Conservation (phyloP, 306 rosid species). For the Corylus heterophylla region DNA sequence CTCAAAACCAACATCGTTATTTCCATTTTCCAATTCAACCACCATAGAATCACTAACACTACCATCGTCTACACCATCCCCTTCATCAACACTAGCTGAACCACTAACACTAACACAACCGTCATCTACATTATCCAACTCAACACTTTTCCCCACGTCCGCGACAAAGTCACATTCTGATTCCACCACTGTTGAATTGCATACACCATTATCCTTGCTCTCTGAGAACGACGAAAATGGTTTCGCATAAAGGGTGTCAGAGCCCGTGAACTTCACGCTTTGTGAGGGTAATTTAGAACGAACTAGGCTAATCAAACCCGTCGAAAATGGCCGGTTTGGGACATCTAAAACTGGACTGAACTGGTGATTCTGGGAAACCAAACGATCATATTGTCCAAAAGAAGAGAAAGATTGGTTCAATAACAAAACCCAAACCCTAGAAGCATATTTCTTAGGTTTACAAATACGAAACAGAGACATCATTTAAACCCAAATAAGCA, state of each 20-base stretch:
- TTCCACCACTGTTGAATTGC: slow-evolving; percentile 10
- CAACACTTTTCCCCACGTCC: slow-evolving; percentile 42
- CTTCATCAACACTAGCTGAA: slow-evolving; percentile 24
- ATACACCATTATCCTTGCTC: slow-evolving; percentile 13
- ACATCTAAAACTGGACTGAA: slow-evolving; percentile 19
- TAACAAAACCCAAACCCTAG: slow-evolving; percentile 39
- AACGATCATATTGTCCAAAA: slow-evolving; percentile 20
- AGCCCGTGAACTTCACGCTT: slow-evolving; percentile 29
- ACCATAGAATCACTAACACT: slow-evolving; percentile 18
- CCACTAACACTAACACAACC: slow-evolving; percentile 9
- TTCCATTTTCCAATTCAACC: slow-evolving; percentile 29
- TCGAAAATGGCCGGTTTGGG: slow-evolving; percentile 34
- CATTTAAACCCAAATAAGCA: neutral
- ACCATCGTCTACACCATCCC: slow-evolving; percentile 31
- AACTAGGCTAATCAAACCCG: slow-evolving; percentile 25
- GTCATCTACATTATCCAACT: slow-evolving; percentile 35
- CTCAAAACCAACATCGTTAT: slow-evolving; percentile 26
- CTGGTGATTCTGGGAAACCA: slow-evolving; percentile 14
- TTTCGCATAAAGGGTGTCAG: slow-evolving; percentile 21
- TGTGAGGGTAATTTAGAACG: slow-evolving; percentile 6
- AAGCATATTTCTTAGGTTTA: slow-evolving; percentile 44
- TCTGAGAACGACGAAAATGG: slow-evolving; percentile 45
- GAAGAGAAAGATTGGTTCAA: slow-evolving; percentile 28
- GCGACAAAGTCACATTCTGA: slow-evolving; percentile 43
- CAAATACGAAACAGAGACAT: slow-evolving; percentile 40